A percentile compares a stretch with the other conserved stretches of the same genome.
phyloP scores from a whole-genome alignment of 75 land plant genomes.

The Isoetes taiwanensis region DNA sequence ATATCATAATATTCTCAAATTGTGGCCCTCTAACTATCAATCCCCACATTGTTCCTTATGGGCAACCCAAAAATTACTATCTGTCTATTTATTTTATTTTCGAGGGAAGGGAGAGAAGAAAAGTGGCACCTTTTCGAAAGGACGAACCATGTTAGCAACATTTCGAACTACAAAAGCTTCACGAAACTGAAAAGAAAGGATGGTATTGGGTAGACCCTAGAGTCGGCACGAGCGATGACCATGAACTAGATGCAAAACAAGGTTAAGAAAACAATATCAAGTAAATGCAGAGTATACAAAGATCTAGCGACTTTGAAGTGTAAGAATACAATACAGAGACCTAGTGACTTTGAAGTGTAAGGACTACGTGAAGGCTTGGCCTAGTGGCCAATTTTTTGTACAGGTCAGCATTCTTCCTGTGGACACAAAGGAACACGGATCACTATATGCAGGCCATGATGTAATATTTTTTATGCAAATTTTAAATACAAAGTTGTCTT shows the following conservation, averaged over 20 bases:
- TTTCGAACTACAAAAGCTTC: conserved; percentile 74
- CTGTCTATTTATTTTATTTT: too few species aligned
- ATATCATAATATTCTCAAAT: too few species aligned
- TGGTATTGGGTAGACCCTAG: conserved; percentile 75
- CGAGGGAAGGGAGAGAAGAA: too few species aligned
- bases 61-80: too few species aligned
- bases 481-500: too few species aligned
- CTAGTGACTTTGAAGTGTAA: too few species aligned
- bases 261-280: neutral
- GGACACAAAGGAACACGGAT: too few species aligned
- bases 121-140: conserved; percentile 19
- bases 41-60: too few species aligned
- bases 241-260: conserved; percentile 36
- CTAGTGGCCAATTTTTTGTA: conserved; percentile 38
- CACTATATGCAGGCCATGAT: too few species aligned
- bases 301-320: neutral
- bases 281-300: neutral
- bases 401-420: conserved; percentile 55
- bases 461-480: too few species aligned
- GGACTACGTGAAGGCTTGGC: conserved; percentile 57
- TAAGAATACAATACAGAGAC: too few species aligned
- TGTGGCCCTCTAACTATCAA: too few species aligned
- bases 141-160: conserved; percentile 79
- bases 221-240: conserved; percentile 88
- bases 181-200: conserved; percentile 73